phyloP scores from a whole-genome alignment of 2,329 filamentous ascomycete genomes.

The Fusarium devonianum region DNA sequence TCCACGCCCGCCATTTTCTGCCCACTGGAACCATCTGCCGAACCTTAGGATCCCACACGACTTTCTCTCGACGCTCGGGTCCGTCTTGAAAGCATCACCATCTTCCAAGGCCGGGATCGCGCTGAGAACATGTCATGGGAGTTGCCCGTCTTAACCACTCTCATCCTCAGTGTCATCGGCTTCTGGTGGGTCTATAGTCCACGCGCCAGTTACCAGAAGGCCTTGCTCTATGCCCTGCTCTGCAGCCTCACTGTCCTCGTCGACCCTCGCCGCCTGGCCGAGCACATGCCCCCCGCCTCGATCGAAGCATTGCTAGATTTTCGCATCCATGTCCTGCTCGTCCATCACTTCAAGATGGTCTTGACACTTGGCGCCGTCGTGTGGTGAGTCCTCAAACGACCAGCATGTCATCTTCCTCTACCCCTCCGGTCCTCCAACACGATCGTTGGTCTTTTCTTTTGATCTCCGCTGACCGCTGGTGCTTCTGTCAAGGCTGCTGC shows the following conservation, averaged over 20 bases:
- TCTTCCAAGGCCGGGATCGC: slow-evolving; percentile 38
- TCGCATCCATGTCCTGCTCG: slow-evolving; percentile 55
- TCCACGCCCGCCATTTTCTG: slow-evolving; percentile 41
- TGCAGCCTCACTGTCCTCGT: slow-evolving; percentile 45
- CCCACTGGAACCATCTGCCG: slow-evolving; percentile 42
- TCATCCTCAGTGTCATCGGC: slow-evolving; percentile 50
- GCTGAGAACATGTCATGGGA: slow-evolving; percentile 55
- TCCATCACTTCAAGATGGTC: slow-evolving; percentile 62
- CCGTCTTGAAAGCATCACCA: slow-evolving; percentile 34
- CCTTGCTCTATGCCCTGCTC: slow-evolving; percentile 44
- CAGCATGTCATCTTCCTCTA: slow-evolving; percentile 5
- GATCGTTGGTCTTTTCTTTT: not conserved
- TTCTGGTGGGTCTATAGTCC: slow-evolving; percentile 49
- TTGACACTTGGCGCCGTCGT: slow-evolving; percentile 60
- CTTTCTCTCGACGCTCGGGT: slow-evolving; percentile 29
- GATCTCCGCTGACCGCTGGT: slow-evolving; percentile 20
- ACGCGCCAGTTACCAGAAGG: slow-evolving; percentile 44
- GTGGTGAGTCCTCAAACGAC: slow-evolving; percentile 54
- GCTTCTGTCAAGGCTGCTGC: slow-evolving; percentile 69
- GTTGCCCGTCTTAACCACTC: slow-evolving; percentile 50
- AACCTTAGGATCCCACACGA: slow-evolving; percentile 38
- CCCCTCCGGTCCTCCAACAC: slow-evolving; percentile 1
- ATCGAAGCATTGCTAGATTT: slow-evolving; percentile 49
- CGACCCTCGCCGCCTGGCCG: slow-evolving; percentile 43
- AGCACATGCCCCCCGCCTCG: slow-evolving; percentile 41